Evolutionary conservation across 2,329 filamentous ascomycete genomes (phyloP).

Genomic region (Rhinocladiella mackenziei): DNA sequence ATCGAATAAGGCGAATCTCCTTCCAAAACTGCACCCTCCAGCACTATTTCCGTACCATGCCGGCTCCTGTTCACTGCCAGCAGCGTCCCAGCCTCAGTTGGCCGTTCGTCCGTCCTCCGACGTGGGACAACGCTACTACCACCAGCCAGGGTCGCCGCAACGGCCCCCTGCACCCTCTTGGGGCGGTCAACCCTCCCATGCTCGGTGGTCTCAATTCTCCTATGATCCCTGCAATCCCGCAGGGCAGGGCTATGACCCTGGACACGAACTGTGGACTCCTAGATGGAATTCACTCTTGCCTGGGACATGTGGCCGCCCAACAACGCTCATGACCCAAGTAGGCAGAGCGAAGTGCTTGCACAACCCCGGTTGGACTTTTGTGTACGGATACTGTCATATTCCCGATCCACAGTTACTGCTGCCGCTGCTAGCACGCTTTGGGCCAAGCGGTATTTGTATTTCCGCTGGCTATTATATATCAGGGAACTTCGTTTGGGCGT

Average conservation of each 20-base stretch:
- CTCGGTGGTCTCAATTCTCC: slow-evolving; percentile 2
- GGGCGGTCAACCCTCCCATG: slow-evolving; percentile 19
- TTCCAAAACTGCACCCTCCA: slow-evolving; percentile 18
- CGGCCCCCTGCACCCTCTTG: not conserved
- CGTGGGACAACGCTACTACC: slow-evolving; percentile 11
- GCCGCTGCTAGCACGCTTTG: slow-evolving; percentile 6
- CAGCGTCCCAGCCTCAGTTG: slow-evolving; percentile 11
- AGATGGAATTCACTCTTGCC: not conserved
- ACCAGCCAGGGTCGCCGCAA: slow-evolving; percentile 9
- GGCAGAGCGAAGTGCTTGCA: not conserved
- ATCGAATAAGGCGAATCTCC: no score
- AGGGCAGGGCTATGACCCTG: slow-evolving; percentile 11
- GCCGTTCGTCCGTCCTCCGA: slow-evolving; percentile 13
- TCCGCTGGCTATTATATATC: slow-evolving; percentile 18
- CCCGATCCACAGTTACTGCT: slow-evolving; percentile 9
- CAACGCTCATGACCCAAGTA: no score
- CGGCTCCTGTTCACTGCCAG: slow-evolving; percentile 11
- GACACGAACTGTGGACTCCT: no score
- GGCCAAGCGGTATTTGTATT: slow-evolving; percentile 22
- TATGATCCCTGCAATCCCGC: slow-evolving; percentile 10
- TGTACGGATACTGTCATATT: slow-evolving; percentile 1
- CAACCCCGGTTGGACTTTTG: slow-evolving; percentile 26
- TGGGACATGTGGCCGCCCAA: slow-evolving; percentile 17
- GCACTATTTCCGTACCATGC: slow-evolving; percentile 20
- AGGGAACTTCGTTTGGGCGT: slow-evolving; percentile 21